Conservation (phyloP, 257 asterid species). For the Leptodermis oblonga region DNA sequence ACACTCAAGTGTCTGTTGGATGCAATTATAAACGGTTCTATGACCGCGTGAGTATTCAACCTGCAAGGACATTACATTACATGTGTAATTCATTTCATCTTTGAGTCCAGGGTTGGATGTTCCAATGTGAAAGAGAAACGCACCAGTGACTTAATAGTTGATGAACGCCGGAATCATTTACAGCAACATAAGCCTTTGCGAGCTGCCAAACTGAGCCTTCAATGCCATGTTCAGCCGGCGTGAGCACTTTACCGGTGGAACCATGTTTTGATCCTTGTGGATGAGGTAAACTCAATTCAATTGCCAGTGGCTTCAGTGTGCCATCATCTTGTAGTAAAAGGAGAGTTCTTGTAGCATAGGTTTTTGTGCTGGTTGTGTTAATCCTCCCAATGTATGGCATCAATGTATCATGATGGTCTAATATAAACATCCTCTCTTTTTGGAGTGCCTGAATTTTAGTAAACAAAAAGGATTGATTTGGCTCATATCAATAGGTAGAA, state of each 20-base stretch:
- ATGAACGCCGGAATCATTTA: slow-evolving; percentile 88
- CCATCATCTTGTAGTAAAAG: slow-evolving; percentile 73
- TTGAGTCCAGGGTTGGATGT: neutral
- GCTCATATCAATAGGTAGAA: neutral
- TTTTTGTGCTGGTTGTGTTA: slow-evolving; percentile 59
- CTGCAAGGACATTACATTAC: slow-evolving; percentile 37
- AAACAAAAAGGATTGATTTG: neutral
- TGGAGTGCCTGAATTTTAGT: slow-evolving; percentile 49
- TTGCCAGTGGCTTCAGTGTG: slow-evolving; percentile 81
- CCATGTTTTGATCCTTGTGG: slow-evolving; percentile 55
- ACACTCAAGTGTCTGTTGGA: slow-evolving; percentile 65
- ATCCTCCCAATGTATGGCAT: slow-evolving; percentile 76
- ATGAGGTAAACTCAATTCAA: slow-evolving; percentile 83
- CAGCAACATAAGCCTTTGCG: slow-evolving; percentile 88
- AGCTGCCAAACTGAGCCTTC: slow-evolving; percentile 80
- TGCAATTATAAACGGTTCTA: slow-evolving; percentile 90
- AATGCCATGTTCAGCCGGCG: slow-evolving; percentile 61
- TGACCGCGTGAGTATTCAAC: slow-evolving; percentile 91
- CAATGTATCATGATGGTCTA: slow-evolving; percentile 82
- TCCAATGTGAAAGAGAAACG: neutral
- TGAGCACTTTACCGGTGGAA: slow-evolving; percentile 56
- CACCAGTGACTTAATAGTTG: slow-evolving; percentile 98
- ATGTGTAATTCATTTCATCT: neutral
- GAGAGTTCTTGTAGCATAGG: slow-evolving; percentile 79
- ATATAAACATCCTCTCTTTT: slow-evolving; percentile 50